A percentile compares a stretch with the other conserved stretches of the same genome.
phyloP scores from a whole-genome alignment of 2,329 filamentous ascomycete genomes.

The Cladophialophora exuberans region DNA sequence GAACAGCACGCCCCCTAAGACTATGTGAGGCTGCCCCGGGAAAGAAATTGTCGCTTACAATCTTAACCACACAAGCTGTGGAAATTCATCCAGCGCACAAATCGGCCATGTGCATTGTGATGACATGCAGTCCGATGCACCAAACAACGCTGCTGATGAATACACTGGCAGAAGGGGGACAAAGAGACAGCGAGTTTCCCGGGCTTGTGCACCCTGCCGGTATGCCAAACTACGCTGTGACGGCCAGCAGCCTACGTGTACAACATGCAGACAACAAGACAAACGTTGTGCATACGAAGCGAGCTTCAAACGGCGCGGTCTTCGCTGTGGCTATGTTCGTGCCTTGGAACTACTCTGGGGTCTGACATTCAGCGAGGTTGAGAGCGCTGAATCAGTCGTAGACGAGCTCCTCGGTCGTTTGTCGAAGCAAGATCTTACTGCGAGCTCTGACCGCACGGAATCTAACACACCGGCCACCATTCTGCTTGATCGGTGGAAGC shows the following conservation, averaged over 20 bases:
- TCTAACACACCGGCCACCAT: not conserved
- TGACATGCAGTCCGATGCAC: not conserved
- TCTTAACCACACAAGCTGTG: too few relatives aligned
- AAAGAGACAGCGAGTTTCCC: slow-evolving; percentile 46
- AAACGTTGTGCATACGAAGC: slow-evolving; percentile 48
- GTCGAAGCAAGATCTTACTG: not conserved
- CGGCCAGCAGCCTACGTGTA: slow-evolving; percentile 45
- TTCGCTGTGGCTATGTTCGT: slow-evolving; percentile 51
- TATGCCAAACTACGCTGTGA: slow-evolving; percentile 44
- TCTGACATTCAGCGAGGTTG: slow-evolving; percentile 46
- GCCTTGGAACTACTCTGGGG: slow-evolving; percentile 50
- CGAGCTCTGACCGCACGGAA: not conserved
- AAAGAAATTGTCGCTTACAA: not conserved
- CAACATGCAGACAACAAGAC: slow-evolving; percentile 43
- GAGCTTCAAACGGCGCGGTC: slow-evolving; percentile 47
- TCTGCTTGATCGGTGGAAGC: not conserved
- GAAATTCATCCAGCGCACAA: too few relatives aligned
- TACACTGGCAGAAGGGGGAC: slow-evolving; percentile 40
- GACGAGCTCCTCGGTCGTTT: not conserved
- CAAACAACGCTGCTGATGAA: slow-evolving; percentile 36
- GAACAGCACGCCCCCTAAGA: too few relatives aligned
- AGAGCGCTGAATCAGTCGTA: slow-evolving; percentile 34
- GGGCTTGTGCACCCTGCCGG: slow-evolving; percentile 49
- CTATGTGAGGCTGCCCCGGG: not conserved
- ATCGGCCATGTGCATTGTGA: not conserved